Conservation (phyloP, 2,329 filamentous ascomycete species). For the Colletotrichum tamarilloi region DNA sequence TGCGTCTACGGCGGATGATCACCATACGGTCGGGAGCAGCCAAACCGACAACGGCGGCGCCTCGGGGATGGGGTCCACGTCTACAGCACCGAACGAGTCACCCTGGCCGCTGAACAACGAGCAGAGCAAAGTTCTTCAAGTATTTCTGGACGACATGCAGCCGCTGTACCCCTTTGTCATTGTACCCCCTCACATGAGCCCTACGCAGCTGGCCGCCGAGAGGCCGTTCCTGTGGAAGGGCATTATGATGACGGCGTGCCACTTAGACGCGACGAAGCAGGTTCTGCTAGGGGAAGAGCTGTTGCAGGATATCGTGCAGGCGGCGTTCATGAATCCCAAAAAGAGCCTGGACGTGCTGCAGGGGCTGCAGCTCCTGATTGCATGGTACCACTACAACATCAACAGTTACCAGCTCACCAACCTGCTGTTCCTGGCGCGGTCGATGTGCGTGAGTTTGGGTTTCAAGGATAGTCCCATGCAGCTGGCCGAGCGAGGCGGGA, state of each 20-base stretch:
- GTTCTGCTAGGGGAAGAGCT: conserved; percentile 55
- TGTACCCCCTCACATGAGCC: conserved; percentile 49
- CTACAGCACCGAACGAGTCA: conserved; percentile 36
- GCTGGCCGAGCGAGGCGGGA: conserved; percentile 13
- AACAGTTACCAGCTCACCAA: conserved; percentile 63
- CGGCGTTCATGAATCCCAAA: conserved; percentile 52
- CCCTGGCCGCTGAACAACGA: conserved; percentile 56
- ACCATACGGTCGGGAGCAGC: conserved; percentile 30
- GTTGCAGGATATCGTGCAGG: conserved; percentile 54
- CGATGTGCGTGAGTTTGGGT: conserved; percentile 56
- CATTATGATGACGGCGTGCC: conserved; percentile 56
- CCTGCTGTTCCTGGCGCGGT: conserved; percentile 59
- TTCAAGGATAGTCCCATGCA: conserved; percentile 45
- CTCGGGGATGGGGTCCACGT: not conserved
- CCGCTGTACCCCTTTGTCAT: conserved; percentile 59
- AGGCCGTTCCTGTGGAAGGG: conserved; percentile 62
- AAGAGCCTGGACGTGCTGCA: conserved; percentile 61
- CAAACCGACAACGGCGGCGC: conserved; percentile 23
- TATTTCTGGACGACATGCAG: conserved; percentile 48
- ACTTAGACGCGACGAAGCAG: conserved; percentile 57
- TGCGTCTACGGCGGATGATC: conserved; percentile 38
- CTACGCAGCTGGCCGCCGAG: conserved; percentile 49
- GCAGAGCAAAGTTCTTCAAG: conserved; percentile 51
- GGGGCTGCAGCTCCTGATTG: conserved; percentile 56
- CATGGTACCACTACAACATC: conserved; percentile 61